Base-by-base conservation (phyloP, 352 stramenopile genomes). In the Phytophthora sojae region DNA sequence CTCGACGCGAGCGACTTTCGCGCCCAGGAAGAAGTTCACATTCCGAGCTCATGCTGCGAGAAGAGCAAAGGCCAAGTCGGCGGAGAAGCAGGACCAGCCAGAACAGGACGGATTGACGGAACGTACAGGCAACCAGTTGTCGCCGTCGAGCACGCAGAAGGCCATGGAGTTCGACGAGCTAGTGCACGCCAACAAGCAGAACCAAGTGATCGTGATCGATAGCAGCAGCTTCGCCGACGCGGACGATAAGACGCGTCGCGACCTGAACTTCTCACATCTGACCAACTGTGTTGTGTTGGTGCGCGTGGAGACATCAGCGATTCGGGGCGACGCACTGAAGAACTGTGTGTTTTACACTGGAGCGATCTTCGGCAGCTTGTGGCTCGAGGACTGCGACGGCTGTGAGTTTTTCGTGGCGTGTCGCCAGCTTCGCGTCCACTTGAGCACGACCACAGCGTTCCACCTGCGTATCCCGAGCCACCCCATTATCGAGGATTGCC, bases 401-500 rank as follows among this genome's bases (percentile, higher is more conserved):
- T 96, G 89, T 57, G 81, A 89, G n/a, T 91, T 98, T 58, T 85
- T 92, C 51, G 78, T 94, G 3, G 90, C 91, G 7, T 93, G 86
- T 29, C 85, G 92, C 3, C 91, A 98, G 75, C 77, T 98, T 19
- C 86, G 92, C 23, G 89, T 98, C 52, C 92, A 98, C 59, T 70
- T 85, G 32, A 96, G 81, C 61, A 75, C 67, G 26, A 62, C 58
- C 17, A 93, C 86, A 35, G 84, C 71, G 15, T 97, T 98, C 50
- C 86, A 94, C 68, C 65, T 97, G 44, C 88, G 89, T 8, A 93
- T 96, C 23, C 64, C 68, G 32, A 97, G 90, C 57, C 88, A 96
- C 47, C 92, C 92, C 51, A 97, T 98, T 77, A 97, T 98, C 57
- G 92, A 98, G 61, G 89, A 97, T 73, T 98, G 92, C 76, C 76